Conservation (phyloP, 768 basidiomycete genomes). For the Lyophyllum atratum region DNA sequence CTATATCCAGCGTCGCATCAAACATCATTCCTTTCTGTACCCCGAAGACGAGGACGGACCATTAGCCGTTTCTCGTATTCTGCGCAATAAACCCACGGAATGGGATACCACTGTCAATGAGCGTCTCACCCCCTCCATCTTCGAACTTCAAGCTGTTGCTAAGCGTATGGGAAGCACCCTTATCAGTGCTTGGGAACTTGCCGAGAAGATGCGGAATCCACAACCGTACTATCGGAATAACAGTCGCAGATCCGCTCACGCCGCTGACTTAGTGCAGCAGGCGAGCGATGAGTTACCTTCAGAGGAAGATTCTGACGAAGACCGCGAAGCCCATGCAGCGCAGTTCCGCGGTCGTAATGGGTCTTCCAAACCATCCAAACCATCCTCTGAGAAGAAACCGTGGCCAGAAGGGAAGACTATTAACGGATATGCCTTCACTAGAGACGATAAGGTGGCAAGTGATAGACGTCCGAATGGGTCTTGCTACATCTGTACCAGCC, state of each 20-base stretch:
- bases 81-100: not conserved
- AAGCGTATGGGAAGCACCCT: not conserved
- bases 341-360: not conserved
- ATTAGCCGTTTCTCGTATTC: not conserved
- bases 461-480: not conserved
- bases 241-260: not conserved
- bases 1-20: not conserved
- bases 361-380: not conserved
- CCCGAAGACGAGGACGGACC: not conserved
- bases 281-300: no score
- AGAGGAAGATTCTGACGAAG: not conserved
- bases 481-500: slow-evolving; percentile 24
- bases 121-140: not conserved
- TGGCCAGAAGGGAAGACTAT: not conserved
- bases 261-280: no score
- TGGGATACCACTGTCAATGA: not conserved
- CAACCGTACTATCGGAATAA: no score
- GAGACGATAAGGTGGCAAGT: not conserved
- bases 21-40: not conserved
- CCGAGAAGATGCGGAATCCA: not conserved
- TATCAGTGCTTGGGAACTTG: not conserved
- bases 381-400: not conserved
- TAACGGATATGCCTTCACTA: not conserved
- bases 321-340: not conserved
- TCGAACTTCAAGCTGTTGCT: not conserved